Evolutionary conservation across 352 stramenopile genomes (phyloP).

Genomic region (Globisporangium nagaii): DNA sequence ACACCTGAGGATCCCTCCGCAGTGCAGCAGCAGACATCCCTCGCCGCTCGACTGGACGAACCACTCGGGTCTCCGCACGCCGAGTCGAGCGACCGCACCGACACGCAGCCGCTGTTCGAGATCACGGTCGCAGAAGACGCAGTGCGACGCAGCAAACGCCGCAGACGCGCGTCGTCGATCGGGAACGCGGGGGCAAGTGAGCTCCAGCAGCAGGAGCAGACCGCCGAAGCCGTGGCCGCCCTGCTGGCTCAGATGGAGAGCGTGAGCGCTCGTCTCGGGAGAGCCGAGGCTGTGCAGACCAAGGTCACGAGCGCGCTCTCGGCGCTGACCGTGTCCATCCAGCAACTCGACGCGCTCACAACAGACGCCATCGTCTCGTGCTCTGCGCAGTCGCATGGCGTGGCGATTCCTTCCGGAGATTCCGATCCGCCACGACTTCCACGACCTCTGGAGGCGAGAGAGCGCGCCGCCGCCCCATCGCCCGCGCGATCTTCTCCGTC

Average conservation of each 20-base stretch:
- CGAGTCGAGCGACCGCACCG: neutral
- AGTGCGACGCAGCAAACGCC: neutral
- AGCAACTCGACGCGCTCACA: conserved; percentile 2
- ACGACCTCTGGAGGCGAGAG: neutral
- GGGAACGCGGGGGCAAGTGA: neutral
- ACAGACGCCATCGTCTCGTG: neutral
- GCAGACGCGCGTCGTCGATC: neutral
- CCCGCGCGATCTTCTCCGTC: neutral
- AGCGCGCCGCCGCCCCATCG: neutral
- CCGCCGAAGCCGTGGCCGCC: neutral
- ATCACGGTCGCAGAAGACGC: neutral
- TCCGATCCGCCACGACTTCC: neutral
- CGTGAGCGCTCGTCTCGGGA: neutral
- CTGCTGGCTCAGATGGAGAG: conserved; percentile 1
- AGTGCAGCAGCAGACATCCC: neutral
- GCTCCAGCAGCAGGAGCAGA: neutral
- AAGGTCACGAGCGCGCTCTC: neutral
- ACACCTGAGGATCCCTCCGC: too few relatives aligned
- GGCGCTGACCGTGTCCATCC: neutral
- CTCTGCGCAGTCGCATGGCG: neutral
- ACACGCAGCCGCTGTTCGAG: neutral
- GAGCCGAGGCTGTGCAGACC: neutral
- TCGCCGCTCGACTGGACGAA: neutral
- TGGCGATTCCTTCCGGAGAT: neutral
- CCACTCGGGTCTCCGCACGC: neutral